Percentiles rank a stretch among this genome's conserved stretches.
Conservation (phyloP, 2,329 filamentous ascomycete genomes). For the Colletotrichum abscissum region DNA sequence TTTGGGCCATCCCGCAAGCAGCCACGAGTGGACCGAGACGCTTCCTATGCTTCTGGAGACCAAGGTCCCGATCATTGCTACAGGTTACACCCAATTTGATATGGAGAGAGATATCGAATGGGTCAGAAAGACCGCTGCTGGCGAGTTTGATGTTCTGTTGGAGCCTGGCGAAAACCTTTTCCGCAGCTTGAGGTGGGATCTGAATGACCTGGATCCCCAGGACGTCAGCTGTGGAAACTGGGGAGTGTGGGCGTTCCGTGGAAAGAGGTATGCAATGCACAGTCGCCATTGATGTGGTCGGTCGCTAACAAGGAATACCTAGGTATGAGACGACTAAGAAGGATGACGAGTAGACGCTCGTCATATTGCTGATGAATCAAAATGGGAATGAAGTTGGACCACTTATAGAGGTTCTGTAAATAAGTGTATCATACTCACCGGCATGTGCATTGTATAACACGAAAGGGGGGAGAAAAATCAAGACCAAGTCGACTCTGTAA, state of each 20-base stretch:
- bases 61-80: constrained; percentile 93
- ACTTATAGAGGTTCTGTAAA: constrained; percentile 27
- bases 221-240: constrained; percentile 97
- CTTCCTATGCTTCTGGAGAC: constrained; percentile 92
- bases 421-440: constrained; percentile 34
- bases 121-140: constrained; percentile 85
- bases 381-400: background rate
- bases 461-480: constrained; percentile 6
- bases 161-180: constrained; percentile 95
- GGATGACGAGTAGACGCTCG: constrained; percentile 44
- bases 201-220: constrained; percentile 94
- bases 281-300: background rate
- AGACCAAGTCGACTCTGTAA: constrained; percentile 16
- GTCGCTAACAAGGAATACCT: constrained; percentile 44
- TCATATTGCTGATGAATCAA: background rate
- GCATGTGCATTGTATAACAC: constrained; percentile 33
- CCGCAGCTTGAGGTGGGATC: constrained; percentile 93
- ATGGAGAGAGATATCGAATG: constrained; percentile 93
- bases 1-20: constrained; percentile 91
- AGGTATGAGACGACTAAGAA: constrained; percentile 74
- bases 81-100: constrained; percentile 95
- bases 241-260: constrained; percentile 96
- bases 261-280: constrained; percentile 79
- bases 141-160: constrained; percentile 92
- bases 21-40: constrained; percentile 94